Conservation (phyloP, 768 basidiomycete genomes). For the Crepidotus variabilis region DNA sequence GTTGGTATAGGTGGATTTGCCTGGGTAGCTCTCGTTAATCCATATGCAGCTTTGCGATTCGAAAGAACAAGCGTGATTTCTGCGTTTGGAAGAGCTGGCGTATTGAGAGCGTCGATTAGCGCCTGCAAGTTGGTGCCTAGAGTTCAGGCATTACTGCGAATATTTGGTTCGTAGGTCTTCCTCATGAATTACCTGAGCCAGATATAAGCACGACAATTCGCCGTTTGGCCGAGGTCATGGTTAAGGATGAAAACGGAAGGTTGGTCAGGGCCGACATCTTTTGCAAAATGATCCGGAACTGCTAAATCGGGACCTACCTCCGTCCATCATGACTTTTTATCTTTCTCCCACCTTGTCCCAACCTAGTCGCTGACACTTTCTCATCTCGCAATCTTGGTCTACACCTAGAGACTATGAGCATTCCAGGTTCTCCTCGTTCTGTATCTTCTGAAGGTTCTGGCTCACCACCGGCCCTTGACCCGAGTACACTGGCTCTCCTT, state of each 20-base stretch:
- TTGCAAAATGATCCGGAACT: not conserved
- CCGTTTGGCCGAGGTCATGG: conserved; percentile 19
- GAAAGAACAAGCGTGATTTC: conserved; percentile 82
- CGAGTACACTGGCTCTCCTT: conserved; percentile 35
- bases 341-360: conserved; percentile 7
- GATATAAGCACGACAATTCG: conserved; percentile 47
- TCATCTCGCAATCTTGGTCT: no score
- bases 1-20: conserved; percentile 79
- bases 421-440: conserved; percentile 24
- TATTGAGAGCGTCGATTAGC: conserved; percentile 82
- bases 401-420: not conserved
- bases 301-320: not conserved
- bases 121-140: conserved; percentile 95
- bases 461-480: conserved; percentile 33
- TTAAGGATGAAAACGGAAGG: conserved; percentile 1
- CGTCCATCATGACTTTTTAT: not conserved
- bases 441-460: conserved; percentile 22
- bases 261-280: not conserved
- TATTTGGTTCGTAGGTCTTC: not conserved
- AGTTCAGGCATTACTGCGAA: conserved; percentile 7
- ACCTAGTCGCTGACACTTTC: not conserved
- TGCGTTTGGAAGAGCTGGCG: conserved; percentile 67
- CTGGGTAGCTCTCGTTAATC: conserved; percentile 72
- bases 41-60: conserved; percentile 88
- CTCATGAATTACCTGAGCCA: conserved; percentile 42